phyloP scores from a whole-genome alignment of 345 rosid genomes.

The Gossypium turneri region DNA sequence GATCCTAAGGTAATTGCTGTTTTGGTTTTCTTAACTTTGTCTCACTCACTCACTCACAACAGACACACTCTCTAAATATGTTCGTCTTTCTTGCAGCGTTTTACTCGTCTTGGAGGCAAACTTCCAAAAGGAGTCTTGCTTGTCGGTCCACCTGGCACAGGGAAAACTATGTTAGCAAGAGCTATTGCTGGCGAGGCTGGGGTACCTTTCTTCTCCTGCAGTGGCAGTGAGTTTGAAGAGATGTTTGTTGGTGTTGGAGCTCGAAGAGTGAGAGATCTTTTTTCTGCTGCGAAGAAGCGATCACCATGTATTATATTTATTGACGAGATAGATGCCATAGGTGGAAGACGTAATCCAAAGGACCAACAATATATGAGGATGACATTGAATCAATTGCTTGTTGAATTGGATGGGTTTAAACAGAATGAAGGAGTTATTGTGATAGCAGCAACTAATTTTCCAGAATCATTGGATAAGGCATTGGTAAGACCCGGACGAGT shows the following conservation, averaged over 20 bases:
- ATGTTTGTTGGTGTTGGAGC: constrained; percentile 99
- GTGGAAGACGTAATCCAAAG: constrained; percentile 88
- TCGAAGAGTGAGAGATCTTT: constrained; percentile 92
- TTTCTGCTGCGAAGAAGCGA: constrained; percentile 97
- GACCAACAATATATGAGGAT: constrained; percentile 96
- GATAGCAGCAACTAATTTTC: constrained; percentile 93
- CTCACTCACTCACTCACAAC: background rate
- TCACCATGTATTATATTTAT: constrained; percentile 95
- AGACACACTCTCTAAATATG: background rate
- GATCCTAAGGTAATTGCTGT: constrained; percentile 75
- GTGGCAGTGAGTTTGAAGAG: constrained; percentile 99
- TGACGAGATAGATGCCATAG: constrained; percentile 98
- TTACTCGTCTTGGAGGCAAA: constrained; percentile 96
- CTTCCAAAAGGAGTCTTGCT: constrained; percentile 98
- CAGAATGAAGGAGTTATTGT: constrained; percentile 97
- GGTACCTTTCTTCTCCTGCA: constrained; percentile 97
- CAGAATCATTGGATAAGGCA: constrained; percentile 92
- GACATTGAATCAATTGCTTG: constrained; percentile 94
- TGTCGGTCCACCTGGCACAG: constrained; percentile 97
- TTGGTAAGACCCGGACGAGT: constrained; percentile 95
- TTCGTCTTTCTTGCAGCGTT: constrained; percentile 50
- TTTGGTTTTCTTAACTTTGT: background rate
- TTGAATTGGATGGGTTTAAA: constrained; percentile 95
- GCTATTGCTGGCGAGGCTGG: constrained; percentile 98
- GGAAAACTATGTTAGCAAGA: constrained; percentile 97